Evolutionary conservation across 768 basidiomycete genomes (phyloP), one percentile per base, ranked within the genome.

Genomic region (Leccinum arenicola): DNA sequence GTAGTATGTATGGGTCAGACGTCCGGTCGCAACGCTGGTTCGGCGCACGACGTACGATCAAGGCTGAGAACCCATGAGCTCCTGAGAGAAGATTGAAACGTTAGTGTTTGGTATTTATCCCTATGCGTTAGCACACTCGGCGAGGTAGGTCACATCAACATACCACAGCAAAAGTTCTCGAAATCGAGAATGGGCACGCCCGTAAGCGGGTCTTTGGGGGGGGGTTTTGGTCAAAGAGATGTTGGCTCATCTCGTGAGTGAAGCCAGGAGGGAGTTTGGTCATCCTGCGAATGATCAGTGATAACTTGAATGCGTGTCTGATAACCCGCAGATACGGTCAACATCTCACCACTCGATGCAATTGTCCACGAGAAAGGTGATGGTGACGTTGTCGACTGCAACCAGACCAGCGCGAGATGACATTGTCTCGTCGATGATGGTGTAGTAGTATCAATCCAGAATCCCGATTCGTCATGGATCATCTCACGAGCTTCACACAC

Each of bases 1-100:
- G 38, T 86, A 67, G 38, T 21, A 27, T 7, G 11, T 33, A 33
- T 33, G 33, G 33, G 17, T 31, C n/a, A 29, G 29, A 27, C 15
- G 15, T 2, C 14, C 7, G 43, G 66, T 6, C 33, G 12, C 33
- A 35, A 35, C 12, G 33, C 33, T 35, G 33, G 33, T 35, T 35
- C 33, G 33, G 33, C 33, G 12, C 33, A 5, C 12, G 0, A 35
- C 82, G 65, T 70, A 91, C 91, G 62, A 95, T 85, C 50, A 93
- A 76, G 33, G 84, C 86, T n/a, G 91, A 83, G 65, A 94, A 88
- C 1, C 92, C 92, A 74, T 94, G 92, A 2, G 91, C 91, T 5
- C 90, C 90, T 86, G 55, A 55, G 0, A 33, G 33, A 33, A 33
- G 33, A 33, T 3, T 31, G 33, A 33, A 33, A 33, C 33, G 0